Conservation (phyloP, 2,329 filamentous ascomycete species). For the Cladophialophora exuberans region DNA sequence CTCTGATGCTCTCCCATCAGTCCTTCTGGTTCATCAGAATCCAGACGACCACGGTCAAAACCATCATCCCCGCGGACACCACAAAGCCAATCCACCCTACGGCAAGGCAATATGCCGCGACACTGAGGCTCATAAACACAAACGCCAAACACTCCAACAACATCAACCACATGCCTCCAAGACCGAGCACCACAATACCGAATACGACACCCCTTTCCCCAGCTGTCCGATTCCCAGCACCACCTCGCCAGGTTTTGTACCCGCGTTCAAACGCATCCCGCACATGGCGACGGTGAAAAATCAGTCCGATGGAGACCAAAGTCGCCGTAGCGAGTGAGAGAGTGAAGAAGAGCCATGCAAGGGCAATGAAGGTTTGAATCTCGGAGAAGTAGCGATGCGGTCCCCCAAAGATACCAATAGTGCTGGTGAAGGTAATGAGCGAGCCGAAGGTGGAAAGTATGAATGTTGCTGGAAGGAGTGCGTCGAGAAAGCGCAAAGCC, state of each 20-base stretch:
- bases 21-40: conserved; percentile 26
- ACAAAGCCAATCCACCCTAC: conserved; percentile 30
- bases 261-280: conserved; percentile 28
- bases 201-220: conserved; percentile 26
- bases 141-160: conserved; percentile 24
- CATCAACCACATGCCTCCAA: conserved; percentile 24
- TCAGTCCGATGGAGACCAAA: conserved; percentile 18
- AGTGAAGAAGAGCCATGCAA: conserved; percentile 29
- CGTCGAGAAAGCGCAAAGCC: conserved; percentile 22
- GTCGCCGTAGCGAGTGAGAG: conserved; percentile 24
- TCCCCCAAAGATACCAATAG: conserved; percentile 25
- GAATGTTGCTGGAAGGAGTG: conserved; percentile 24
- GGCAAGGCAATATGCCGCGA: conserved; percentile 22
- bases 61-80: conserved; percentile 23
- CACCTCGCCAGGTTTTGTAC: conserved; percentile 26
- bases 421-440: conserved; percentile 27
- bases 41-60: conserved; percentile 22
- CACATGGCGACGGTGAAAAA: conserved; percentile 27
- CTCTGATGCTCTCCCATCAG: not conserved
- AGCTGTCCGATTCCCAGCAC: conserved; percentile 22
- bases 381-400: conserved; percentile 21
- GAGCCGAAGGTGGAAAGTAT: conserved; percentile 24
- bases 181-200: conserved; percentile 27
- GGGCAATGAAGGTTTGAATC: conserved; percentile 26
- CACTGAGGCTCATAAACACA: conserved; percentile 26